Conservation (phyloP, 306 rosid species). For the Quercus parvula region DNA sequence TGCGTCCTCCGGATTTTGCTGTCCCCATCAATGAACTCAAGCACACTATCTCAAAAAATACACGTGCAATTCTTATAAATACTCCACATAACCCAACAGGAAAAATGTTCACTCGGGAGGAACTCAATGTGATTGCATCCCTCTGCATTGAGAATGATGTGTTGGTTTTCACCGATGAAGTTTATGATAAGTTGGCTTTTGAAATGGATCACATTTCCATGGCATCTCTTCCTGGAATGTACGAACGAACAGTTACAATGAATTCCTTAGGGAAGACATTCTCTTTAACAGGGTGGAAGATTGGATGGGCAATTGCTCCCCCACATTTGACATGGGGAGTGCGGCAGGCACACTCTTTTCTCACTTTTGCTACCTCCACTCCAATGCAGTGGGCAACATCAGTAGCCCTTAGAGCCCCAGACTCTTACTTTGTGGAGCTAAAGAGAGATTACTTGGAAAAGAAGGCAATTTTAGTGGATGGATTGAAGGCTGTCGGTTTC, state of each 20-base stretch:
- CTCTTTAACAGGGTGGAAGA: slow-evolving; percentile 93
- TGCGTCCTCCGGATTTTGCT: slow-evolving; percentile 76
- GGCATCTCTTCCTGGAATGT: slow-evolving; percentile 91
- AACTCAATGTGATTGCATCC: slow-evolving; percentile 62
- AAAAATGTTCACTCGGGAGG: slow-evolving; percentile 77
- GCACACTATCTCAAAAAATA: slow-evolving; percentile 58
- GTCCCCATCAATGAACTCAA: slow-evolving; percentile 68
- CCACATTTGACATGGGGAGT: slow-evolving; percentile 82
- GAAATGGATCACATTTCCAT: slow-evolving; percentile 87
- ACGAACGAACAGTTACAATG: slow-evolving; percentile 78
- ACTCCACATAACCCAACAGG: slow-evolving; percentile 91
- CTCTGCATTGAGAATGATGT: slow-evolving; percentile 89
- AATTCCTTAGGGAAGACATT: slow-evolving; percentile 90
- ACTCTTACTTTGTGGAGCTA: slow-evolving; percentile 69
- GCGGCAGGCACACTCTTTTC: slow-evolving; percentile 69
- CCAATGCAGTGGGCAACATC: slow-evolving; percentile 94
- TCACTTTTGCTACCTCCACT: slow-evolving; percentile 75
- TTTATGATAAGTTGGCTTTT: slow-evolving; percentile 84
- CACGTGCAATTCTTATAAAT: slow-evolving; percentile 75
- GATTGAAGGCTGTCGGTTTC: slow-evolving; percentile 80
- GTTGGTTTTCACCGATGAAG: slow-evolving; percentile 78
- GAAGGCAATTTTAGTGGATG: slow-evolving; percentile 80
- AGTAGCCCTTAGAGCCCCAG: slow-evolving; percentile 88
- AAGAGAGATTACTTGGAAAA: slow-evolving; percentile 73
- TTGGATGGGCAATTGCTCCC: slow-evolving; percentile 88